These are phyloP conservation scores for Vitis hybrid DNA, from an alignment of 177 flowering plant genomes.

Conservation along the genomic window DNA sequence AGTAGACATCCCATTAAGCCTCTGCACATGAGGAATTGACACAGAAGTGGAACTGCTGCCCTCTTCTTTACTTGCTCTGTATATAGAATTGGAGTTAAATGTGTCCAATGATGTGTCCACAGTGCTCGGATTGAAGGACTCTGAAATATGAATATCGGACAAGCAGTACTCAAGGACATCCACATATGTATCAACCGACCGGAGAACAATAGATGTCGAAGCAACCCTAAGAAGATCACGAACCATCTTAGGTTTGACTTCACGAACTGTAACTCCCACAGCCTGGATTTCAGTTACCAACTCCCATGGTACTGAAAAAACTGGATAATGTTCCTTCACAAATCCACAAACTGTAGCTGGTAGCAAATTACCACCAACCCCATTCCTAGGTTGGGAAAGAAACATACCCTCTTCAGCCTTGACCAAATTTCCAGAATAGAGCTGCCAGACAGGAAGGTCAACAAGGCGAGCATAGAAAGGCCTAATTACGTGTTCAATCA, in stretches of 20 bases:
- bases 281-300: conserved; percentile 86
- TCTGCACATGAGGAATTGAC: conserved; percentile 27
- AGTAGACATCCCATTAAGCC: conserved; percentile 34
- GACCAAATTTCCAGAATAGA: conserved; percentile 78
- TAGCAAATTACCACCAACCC: conserved; percentile 52
- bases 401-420: conserved; percentile 97
- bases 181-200: conserved; percentile 70
- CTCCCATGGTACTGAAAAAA: conserved; percentile 96
- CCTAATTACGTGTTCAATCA: conserved; percentile 68
- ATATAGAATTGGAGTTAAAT: conserved; percentile 13
- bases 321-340: conserved; percentile 96
- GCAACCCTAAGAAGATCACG: conserved; percentile 77
- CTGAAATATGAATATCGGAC: conserved; percentile 64
- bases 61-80: conserved; percentile 15
- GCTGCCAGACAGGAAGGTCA: conserved; percentile 93
- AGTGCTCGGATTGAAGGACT: conserved; percentile 23
- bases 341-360: conserved; percentile 85
- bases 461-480: conserved; percentile 84
- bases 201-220: conserved; percentile 64
- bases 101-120: conserved; percentile 21
- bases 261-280: conserved; percentile 69
- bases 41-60: conserved; percentile 22
- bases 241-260: conserved; percentile 96
- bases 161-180: conserved; percentile 96
- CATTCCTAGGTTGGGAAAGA: conserved; percentile 83